These are phyloP conservation scores for Fulvia fulva DNA, from an alignment of 2,329 filamentous ascomycete genomes.

Conservation along the genomic window DNA sequence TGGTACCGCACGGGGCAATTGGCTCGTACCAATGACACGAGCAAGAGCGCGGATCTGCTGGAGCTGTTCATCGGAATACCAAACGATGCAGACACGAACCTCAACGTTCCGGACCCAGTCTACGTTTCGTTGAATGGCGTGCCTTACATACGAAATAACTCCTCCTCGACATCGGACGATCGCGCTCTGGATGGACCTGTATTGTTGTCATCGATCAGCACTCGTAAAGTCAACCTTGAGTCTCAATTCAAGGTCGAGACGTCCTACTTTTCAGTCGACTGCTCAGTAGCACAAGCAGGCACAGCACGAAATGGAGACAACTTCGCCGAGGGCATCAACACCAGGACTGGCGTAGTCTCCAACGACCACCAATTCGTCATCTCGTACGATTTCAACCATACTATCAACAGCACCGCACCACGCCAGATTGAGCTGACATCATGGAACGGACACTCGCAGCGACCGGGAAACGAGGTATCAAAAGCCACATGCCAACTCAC, in stretches of 20 bases:
- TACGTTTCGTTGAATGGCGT: constrained; percentile 9
- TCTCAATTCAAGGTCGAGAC: constrained; percentile 11
- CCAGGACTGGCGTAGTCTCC: constrained; percentile 8
- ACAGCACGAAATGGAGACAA: not conserved
- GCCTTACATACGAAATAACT: constrained; percentile 1
- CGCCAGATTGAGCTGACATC: constrained; percentile 5
- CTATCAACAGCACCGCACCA: constrained; percentile 6
- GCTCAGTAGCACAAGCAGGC: not conserved
- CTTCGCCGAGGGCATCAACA: not conserved
- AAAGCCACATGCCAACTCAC: constrained; percentile 8
- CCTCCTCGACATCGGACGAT: not conserved
- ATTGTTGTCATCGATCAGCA: not conserved
- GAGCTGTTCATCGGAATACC: constrained; percentile 2
- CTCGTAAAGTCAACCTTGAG: constrained; percentile 1
- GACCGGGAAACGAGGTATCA: not conserved
- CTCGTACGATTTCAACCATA: constrained; percentile 11
- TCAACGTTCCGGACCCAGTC: not conserved
- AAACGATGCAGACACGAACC: constrained; percentile 7
- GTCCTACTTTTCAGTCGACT: constrained; percentile 10
- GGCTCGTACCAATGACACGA: constrained; percentile 5
- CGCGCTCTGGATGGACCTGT: not conserved
- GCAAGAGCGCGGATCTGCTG: not conserved
- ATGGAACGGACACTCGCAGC: constrained; percentile 1
- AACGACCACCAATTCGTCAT: constrained; percentile 4
- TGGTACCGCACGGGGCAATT: constrained; percentile 8